Evolutionary conservation across 441 rosid genomes (phyloP), one percentile per base, ranked within the genome.

Genomic region (Corymbia citriodora): DNA sequence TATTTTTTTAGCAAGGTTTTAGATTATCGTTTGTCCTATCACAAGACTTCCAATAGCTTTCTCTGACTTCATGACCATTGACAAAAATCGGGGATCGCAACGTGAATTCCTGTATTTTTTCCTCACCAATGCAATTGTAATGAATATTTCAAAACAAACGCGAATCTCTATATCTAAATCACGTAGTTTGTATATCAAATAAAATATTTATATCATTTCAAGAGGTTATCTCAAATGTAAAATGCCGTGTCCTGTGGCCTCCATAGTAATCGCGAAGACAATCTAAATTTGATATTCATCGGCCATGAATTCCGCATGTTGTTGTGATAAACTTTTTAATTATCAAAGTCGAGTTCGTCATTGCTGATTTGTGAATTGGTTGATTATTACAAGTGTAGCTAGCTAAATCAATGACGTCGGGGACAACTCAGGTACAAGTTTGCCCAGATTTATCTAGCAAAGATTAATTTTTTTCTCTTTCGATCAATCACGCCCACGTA

Each of bases 271-370:
- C 3, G 10, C 16, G 52, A 11, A 13, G 15, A 40, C 10, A 17
- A 7, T 40, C 29, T 25, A 31, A 21, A 74, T 7, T 23, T 21
- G 7, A 40, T 23, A 5, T 21, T 74, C n/a, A 33, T 31, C 40
- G 4, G 6, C 74, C 16, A 23, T 13, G 85, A 12, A 40, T 7
- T 63, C 7, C 50, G 45, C 16, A 27, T 21, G 82, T 21, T 19
- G 2, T 3, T 5, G 13, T 10, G 13, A 74, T 21, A 1, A 21
- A 11, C 7, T 5, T 5, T 2, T 10, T 10, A 6, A 2, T 3
- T 29, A 21, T 40, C 8, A 0, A 3, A 40, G 7, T 11, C 2
- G 27, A 16, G 10, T 11, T 7, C 1, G 50, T 74, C 52, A 2
- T 25, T 5, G 2, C 8, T 4, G 10, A 40, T 40, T 40, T 40